Evolutionary conservation across 495 filamentous ascomycete genomes (phyloP).

Genomic region (Cairneyella variabilis): DNA sequence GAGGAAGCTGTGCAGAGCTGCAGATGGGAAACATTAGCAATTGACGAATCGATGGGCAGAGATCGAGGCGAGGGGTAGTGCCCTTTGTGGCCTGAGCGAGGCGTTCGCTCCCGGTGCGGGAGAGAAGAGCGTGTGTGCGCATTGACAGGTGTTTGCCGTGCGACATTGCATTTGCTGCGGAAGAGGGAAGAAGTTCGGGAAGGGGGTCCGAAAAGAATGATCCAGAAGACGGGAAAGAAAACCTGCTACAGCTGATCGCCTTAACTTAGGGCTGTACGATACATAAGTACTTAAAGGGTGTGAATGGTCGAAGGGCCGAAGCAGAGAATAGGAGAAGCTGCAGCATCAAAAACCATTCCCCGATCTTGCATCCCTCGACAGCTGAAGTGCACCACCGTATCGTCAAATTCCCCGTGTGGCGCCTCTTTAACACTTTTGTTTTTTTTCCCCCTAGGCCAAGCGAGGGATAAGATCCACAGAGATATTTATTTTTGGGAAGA

Average conservation of each 20-base stretch:
- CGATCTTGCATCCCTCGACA: background rate
- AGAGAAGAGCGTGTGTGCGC: background rate
- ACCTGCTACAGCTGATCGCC: too few relatives aligned
- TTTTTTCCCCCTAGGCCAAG: conserved; percentile 1
- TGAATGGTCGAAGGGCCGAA: conserved; percentile 5
- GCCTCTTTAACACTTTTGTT: background rate
- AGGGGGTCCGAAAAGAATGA: too few relatives aligned
- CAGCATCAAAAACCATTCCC: background rate
- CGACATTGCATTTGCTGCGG: conserved; percentile 4
- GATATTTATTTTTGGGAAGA: background rate
- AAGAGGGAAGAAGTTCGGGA: background rate
- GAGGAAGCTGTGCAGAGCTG: too few relatives aligned
- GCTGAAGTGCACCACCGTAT: background rate
- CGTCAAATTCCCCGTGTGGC: background rate
- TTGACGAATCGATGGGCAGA: too few relatives aligned
- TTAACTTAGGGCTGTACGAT: background rate
- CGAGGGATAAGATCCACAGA: background rate
- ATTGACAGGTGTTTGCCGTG: conserved; percentile 5
- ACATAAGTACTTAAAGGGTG: conserved; percentile 11
- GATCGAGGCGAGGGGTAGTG: too few relatives aligned
- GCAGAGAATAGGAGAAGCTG: background rate
- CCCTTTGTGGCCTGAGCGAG: conserved; percentile 9
- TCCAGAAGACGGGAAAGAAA: too few relatives aligned
- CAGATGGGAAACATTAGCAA: too few relatives aligned
- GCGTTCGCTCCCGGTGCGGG: conserved; percentile 2